Conservation (phyloP, 345 rosid genomes). For the Turritis glabra region DNA sequence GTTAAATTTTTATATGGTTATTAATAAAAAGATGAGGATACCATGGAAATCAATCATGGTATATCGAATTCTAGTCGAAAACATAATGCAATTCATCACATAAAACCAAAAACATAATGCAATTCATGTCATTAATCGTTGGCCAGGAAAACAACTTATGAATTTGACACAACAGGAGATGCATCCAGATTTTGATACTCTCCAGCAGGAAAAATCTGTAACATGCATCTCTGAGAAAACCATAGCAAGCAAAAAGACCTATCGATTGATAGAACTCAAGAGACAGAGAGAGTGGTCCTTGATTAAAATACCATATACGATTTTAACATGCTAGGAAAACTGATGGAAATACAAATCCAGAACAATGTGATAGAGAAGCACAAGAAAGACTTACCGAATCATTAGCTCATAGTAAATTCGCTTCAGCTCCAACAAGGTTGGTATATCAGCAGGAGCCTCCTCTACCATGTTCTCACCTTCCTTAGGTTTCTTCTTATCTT, state of each 20-base stretch:
- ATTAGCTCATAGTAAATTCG: slow-evolving; percentile 81
- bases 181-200: not conserved
- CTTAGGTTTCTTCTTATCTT: slow-evolving; percentile 92
- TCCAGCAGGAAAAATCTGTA: not conserved
- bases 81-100: not conserved
- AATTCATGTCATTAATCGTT: not conserved
- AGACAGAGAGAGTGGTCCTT: not conserved
- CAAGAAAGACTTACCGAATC: slow-evolving; percentile 60
- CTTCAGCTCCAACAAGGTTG: slow-evolving; percentile 86
- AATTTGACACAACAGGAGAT: not conserved
- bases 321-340: not conserved
- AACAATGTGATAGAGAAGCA: not conserved
- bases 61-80: slow-evolving; percentile 6
- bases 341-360: not conserved
- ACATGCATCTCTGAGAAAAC: not conserved
- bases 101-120: not conserved
- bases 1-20: not conserved
- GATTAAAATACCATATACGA: not conserved
- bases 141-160: not conserved
- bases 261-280: not conserved
- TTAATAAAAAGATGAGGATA: not conserved
- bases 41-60: slow-evolving; percentile 1
- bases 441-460: slow-evolving; percentile 97
- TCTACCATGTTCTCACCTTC: slow-evolving; percentile 86
- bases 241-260: not conserved